A percentile compares a stretch with the other conserved stretches of the same genome.
phyloP scores from a whole-genome alignment of 495 filamentous ascomycete species.

The Penicillium roqueforti region DNA sequence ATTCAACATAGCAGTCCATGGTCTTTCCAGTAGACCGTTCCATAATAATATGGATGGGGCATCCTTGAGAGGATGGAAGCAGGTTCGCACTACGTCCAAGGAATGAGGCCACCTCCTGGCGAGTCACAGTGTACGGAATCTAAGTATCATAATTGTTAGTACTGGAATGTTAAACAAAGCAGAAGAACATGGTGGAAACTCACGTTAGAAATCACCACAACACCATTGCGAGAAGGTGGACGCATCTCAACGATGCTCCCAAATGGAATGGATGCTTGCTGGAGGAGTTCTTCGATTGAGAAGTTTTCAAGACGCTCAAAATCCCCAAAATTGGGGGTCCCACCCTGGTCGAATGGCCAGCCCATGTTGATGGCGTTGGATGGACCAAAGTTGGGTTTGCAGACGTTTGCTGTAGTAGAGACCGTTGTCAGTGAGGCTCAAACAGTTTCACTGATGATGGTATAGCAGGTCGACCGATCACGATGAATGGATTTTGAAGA shows the following conservation, averaged over 20 bases:
- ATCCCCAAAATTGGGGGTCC: not conserved
- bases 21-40: conserved; percentile 75
- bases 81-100: conserved; percentile 58
- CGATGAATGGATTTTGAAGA: not conserved
- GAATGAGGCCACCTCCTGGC: conserved; percentile 63
- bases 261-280: not conserved
- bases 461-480: not conserved
- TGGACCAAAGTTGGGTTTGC: not conserved
- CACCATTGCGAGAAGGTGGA: conserved; percentile 31
- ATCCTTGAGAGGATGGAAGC: conserved; percentile 32
- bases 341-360: not conserved
- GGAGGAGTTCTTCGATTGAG: not conserved
- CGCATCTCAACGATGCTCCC: conserved; percentile 16
- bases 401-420: not conserved
- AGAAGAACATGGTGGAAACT: conserved; percentile 13
- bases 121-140: conserved; percentile 67
- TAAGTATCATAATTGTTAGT: conserved; percentile 20
- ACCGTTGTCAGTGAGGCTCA: not conserved
- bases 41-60: conserved; percentile 78
- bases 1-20: conserved; percentile 70
- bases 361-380: not conserved
- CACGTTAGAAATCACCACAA: conserved; percentile 47
- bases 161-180: not conserved
- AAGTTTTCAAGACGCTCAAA: not conserved
- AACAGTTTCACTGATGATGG: not conserved